Evolutionary conservation across 176 grass and related monocot species (phyloP).

Genomic region (Chrysopogon serrulatus): DNA sequence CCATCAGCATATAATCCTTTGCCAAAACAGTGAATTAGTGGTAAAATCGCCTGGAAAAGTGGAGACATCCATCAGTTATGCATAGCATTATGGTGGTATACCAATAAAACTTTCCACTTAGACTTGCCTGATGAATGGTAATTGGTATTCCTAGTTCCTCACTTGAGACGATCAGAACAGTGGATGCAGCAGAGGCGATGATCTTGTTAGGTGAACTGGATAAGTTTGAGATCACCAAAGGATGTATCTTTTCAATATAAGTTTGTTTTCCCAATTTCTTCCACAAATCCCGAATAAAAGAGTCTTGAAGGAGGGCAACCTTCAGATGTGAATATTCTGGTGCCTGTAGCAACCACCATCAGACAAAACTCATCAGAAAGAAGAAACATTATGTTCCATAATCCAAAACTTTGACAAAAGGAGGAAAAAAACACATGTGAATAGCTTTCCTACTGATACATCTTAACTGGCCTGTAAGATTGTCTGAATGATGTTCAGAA

Average conservation of each 20-base stretch:
- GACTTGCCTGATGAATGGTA: conserved; percentile 85
- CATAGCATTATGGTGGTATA: conserved; percentile 1
- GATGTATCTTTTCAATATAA: conserved; percentile 84
- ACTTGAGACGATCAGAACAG: conserved; percentile 86
- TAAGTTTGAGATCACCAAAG: conserved; percentile 75
- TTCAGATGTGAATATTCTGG: conserved; percentile 86
- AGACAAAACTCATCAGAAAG: conserved; percentile 29
- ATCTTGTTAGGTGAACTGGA: conserved; percentile 77
- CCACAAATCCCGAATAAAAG: conserved; percentile 87
- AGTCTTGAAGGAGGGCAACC: conserved; percentile 89
- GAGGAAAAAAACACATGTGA: conserved; percentile 16
- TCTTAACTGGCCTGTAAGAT: conserved; percentile 96
- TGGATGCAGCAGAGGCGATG: conserved; percentile 63
- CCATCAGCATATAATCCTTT: conserved; percentile 90
- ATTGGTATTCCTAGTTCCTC: conserved; percentile 95
- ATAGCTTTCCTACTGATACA: conserved; percentile 25
- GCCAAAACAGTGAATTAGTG: conserved; percentile 80
- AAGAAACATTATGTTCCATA: conserved; percentile 15
- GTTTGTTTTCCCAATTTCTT: conserved; percentile 80
- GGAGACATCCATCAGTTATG: conserved; percentile 24
- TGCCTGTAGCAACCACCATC: conserved; percentile 45
- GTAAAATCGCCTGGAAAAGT: conserved; percentile 77
- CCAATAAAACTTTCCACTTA: background rate
- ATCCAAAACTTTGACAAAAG: conserved; percentile 10
- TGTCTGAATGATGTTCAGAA: conserved; percentile 87